A percentile compares a stretch with the other conserved stretches of the same genome.
Evolutionary conservation across 257 asterid genomes (phyloP).

Genomic region (Leptodermis oblonga): DNA sequence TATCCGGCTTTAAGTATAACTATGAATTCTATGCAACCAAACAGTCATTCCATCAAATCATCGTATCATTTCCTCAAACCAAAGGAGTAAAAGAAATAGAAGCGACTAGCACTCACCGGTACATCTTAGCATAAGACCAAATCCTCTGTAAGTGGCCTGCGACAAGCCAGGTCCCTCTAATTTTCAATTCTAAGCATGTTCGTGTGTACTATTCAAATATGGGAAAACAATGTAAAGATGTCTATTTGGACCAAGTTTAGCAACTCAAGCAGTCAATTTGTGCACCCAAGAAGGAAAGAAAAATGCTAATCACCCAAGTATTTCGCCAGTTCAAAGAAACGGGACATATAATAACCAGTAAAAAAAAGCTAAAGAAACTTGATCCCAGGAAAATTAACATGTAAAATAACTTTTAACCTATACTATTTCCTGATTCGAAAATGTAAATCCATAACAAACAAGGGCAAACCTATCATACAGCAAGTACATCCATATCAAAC

Average conservation of each 20-base stretch:
- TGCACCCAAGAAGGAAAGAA: too few species aligned
- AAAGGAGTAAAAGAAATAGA: background rate
- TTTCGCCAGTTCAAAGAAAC: background rate
- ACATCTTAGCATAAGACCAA: background rate
- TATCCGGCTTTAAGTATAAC: too few species aligned
- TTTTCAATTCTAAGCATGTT: background rate
- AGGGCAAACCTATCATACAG: background rate
- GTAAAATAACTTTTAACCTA: too few species aligned
- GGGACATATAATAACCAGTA: background rate
- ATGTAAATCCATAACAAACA: background rate
- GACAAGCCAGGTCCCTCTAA: background rate
- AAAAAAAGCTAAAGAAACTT: background rate
- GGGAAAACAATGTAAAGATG: background rate
- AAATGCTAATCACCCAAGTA: background rate
- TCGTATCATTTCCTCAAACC: background rate
- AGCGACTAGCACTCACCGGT: too few species aligned
- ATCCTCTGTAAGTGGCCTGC: background rate
- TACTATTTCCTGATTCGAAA: background rate
- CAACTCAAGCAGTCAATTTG: too few species aligned
- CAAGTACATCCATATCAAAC: background rate
- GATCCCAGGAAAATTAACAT: background rate
- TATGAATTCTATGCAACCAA: too few species aligned
- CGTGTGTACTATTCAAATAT: background rate
- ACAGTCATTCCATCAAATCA: too few species aligned
- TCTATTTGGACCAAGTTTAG: too few species aligned